phyloP scores from a whole-genome alignment of 495 filamentous ascomycete species.

The Cercophora samala region DNA sequence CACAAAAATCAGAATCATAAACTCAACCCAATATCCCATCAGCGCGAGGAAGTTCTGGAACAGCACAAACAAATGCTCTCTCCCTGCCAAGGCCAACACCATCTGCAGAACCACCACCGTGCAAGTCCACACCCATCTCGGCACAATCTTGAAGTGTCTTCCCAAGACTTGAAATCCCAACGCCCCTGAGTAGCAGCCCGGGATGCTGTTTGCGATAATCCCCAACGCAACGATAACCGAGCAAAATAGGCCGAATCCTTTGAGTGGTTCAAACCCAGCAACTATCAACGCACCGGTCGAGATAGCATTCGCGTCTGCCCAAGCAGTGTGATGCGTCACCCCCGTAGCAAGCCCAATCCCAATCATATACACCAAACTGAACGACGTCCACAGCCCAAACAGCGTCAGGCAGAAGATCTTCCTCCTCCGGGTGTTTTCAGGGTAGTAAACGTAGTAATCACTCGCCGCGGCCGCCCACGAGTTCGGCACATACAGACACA shows the following conservation, averaged over 20 bases:
- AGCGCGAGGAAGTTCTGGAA: constrained; percentile 70
- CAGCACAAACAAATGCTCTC: constrained; percentile 58
- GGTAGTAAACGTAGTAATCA: constrained; percentile 64
- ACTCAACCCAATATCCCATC: constrained; percentile 71
- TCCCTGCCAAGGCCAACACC: constrained; percentile 62
- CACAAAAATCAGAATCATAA: constrained; percentile 61
- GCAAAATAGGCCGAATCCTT: constrained; percentile 70
- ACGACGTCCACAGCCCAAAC: constrained; percentile 23
- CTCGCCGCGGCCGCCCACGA: constrained; percentile 54
- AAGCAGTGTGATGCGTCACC: constrained; percentile 48
- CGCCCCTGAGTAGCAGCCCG: constrained; percentile 65
- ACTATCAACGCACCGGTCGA: constrained; percentile 67
- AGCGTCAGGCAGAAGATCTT: constrained; percentile 47
- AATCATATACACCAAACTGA: constrained; percentile 56
- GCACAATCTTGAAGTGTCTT: constrained; percentile 52
- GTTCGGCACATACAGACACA: constrained; percentile 30
- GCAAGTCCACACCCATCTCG: constrained; percentile 62
- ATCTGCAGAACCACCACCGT: constrained; percentile 58
- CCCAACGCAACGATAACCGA: constrained; percentile 68
- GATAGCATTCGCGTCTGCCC: constrained; percentile 52
- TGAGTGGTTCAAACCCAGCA: constrained; percentile 58
- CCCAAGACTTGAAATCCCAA: constrained; percentile 68
- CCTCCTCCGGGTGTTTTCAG: constrained; percentile 48
- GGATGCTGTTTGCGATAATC: constrained; percentile 66
- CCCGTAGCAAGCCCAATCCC: constrained; percentile 69